phyloP scores from a whole-genome alignment of 1,284 basidiomycete species.

The Ustilago shanxiensis region DNA sequence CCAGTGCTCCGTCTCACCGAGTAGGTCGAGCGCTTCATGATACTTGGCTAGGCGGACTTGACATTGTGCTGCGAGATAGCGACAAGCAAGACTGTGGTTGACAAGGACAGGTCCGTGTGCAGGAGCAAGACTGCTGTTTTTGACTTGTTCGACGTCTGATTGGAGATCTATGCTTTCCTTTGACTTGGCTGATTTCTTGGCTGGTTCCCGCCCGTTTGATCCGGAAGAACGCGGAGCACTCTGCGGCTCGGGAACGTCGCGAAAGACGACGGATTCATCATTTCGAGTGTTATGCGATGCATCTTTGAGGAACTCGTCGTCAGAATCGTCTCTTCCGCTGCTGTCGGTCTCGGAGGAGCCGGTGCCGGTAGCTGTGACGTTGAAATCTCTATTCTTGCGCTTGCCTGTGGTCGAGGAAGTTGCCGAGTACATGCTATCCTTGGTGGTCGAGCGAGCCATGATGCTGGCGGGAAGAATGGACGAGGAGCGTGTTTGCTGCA shows the following conservation, averaged over 20 bases:
- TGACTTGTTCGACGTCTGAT: constrained; percentile 44
- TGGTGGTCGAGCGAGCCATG: constrained; percentile 45
- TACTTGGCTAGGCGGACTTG: constrained; percentile 93
- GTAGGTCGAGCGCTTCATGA: constrained; percentile 89
- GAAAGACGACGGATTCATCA: constrained; percentile 21
- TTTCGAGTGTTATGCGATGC: constrained; percentile 5
- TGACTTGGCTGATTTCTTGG: background rate
- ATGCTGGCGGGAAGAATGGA: constrained; percentile 54
- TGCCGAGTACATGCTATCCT: constrained; percentile 39
- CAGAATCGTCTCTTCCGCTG: constrained; percentile 14
- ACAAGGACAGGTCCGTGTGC: constrained; percentile 59
- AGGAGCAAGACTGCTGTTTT: constrained; percentile 19
- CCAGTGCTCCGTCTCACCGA: constrained; percentile 75
- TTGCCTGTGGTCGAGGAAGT: constrained; percentile 50
- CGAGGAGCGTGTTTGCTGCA: constrained; percentile 48
- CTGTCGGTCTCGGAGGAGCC: constrained; percentile 39
- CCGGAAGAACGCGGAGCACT: background rate
- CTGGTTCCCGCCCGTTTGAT: background rate
- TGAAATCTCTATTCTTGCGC: constrained; percentile 61
- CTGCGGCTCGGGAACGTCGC: background rate
- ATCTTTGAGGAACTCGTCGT: constrained; percentile 32
- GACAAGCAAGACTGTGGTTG: constrained; percentile 61
- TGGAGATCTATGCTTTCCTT: constrained; percentile 22
- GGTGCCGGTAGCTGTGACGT: constrained; percentile 60
- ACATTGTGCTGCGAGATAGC: constrained; percentile 83